A percentile compares a stretch with the other conserved stretches of the same genome.
These are phyloP conservation scores for Moricandia arvensis DNA, from an alignment of 345 rosid genomes.

Conservation along the genomic window DNA sequence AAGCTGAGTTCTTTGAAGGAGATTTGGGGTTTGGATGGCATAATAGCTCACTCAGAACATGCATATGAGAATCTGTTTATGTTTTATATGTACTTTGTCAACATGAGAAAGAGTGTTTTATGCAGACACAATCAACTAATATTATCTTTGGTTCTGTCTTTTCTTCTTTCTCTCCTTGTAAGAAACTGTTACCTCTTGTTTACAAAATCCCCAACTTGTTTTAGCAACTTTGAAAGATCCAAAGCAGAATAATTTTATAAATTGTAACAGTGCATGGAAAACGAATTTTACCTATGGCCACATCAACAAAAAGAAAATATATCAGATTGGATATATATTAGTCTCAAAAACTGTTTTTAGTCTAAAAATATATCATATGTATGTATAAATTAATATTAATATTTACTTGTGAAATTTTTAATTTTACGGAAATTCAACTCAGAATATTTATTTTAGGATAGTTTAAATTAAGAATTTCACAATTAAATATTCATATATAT, in stretches of 20 bases:
- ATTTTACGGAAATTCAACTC: no score
- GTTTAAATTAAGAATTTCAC: no score
- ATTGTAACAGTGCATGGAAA: no score
- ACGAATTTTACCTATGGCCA: neutral
- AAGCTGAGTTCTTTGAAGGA: conserved; percentile 36
- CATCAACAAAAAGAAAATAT: no score
- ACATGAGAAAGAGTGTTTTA: conserved; percentile 11
- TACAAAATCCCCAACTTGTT: neutral
- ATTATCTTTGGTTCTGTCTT: conserved; percentile 26
- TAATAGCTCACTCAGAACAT: conserved; percentile 42
- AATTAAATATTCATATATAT: no score
- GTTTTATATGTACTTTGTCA: neutral
- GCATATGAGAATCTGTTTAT: conserved; percentile 33
- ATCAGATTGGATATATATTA: no score
- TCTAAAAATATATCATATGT: no score
- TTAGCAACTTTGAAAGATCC: conserved; percentile 17
- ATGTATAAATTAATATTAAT: no score
- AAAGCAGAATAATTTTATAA: neutral
- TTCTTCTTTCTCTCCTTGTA: neutral
- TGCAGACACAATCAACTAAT: conserved; percentile 12
- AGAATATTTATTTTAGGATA: no score
- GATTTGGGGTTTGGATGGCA: conserved; percentile 44
- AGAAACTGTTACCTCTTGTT: conserved; percentile 8
- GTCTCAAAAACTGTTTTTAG: no score
- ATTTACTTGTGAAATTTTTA: no score